Evolutionary conservation across 768 basidiomycete genomes (phyloP).

Genomic region (Pulveroboletus sp.): DNA sequence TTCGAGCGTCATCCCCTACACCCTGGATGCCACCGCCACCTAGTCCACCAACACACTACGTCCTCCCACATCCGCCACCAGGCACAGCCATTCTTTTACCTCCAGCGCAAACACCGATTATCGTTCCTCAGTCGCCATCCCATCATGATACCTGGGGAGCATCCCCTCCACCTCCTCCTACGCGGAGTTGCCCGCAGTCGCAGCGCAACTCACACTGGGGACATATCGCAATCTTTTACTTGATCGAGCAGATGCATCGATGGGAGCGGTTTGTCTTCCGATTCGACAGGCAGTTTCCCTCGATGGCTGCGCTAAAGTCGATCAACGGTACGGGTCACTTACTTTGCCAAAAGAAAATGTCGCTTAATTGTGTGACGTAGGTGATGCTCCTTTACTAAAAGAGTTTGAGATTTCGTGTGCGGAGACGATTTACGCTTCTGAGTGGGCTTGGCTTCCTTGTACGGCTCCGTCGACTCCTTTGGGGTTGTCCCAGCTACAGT

Average conservation of each 20-base stretch:
- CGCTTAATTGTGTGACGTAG: constrained; percentile 32
- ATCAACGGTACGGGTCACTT: constrained; percentile 51
- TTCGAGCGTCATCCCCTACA: constrained; percentile 27
- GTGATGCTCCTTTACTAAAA: constrained; percentile 63
- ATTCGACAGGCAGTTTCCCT: constrained; percentile 73
- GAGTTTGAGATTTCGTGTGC: constrained; percentile 78
- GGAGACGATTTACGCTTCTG: constrained; percentile 53
- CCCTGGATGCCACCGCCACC: constrained; percentile 29
- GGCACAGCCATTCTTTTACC: constrained; percentile 29
- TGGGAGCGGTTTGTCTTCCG: constrained; percentile 80
- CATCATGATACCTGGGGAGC: constrained; percentile 39
- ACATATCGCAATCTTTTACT: constrained; percentile 72
- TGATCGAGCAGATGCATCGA: constrained; percentile 75
- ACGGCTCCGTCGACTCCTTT: constrained; percentile 31
- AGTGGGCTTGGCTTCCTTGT: constrained; percentile 76
- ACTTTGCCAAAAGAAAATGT: neutral
- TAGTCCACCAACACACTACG: constrained; percentile 36
- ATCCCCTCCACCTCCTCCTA: constrained; percentile 25
- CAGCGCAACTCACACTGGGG: constrained; percentile 68
- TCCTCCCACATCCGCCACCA: constrained; percentile 29
- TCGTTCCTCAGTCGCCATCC: constrained; percentile 42
- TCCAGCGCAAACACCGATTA: constrained; percentile 40
- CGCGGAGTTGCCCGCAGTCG: constrained; percentile 27
- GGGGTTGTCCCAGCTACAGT: constrained; percentile 45
- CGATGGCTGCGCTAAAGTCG: constrained; percentile 67